Base-by-base conservation (phyloP, 2,329 filamentous ascomycete species). In the Blastomyces parvus region DNA sequence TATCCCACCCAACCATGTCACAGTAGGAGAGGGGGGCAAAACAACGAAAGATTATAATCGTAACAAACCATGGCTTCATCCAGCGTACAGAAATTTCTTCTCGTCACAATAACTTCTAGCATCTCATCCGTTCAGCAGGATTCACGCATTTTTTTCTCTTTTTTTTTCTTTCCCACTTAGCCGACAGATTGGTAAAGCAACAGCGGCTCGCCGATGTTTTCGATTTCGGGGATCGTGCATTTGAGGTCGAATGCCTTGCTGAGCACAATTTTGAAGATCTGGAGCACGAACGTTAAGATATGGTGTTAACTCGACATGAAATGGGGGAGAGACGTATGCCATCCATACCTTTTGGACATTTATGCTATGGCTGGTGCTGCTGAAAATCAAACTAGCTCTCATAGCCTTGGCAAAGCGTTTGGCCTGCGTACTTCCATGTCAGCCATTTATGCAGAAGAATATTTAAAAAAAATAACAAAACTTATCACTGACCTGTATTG, bases 181-280 rank as follows among this genome's bases (percentile, higher is more conserved):
- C 44, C 44, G 50, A 68, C 67, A 27, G 64, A 65, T 55, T 68
- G 67, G 74, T 99, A 99, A 67, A 99, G 84, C 57, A 99, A 83
- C 60, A 99, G 82, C 27, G 94, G 94, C 78, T 99, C 94, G 78
- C 94, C 94, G 63, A 97, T 88, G 75, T 97, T 95, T 79, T 97
- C 93, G 77, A 99, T 97, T 78, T 99, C 94, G 58, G 94, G 94
- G 73, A 99, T 97, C 38, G 94, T 99, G 81, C 94, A 99, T 77
- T 97, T 97, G 64, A 99, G 84, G 76, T 99, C 94, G 74, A 99
- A 99, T 1, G 94, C 94, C 79, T 99, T 99, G 67, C 93, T 96
- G 30, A 99, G 84, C 64, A 99, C 94, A 70, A 99, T 99, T 78
- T 99, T 99, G 85, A 99, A 99, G 73, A 99, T 99, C 93, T 97